phyloP scores from a whole-genome alignment of 495 filamentous ascomycete genomes.

The Lentithecium fluviatile region DNA sequence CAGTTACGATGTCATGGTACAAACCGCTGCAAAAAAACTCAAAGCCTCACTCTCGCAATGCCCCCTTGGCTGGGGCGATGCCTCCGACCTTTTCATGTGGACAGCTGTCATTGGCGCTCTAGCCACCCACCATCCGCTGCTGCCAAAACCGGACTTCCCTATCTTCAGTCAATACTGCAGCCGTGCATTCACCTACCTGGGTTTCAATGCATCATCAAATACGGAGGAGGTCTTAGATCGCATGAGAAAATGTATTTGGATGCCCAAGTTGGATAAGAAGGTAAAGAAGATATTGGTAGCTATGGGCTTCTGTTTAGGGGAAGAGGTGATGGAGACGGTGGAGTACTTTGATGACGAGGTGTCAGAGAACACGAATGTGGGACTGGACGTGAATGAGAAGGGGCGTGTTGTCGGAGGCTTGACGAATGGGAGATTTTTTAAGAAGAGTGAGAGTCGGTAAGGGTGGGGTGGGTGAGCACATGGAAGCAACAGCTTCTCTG shows the following conservation, averaged over 20 bases:
- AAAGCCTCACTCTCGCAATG: conserved; percentile 9
- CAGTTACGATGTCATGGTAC: conserved; percentile 14
- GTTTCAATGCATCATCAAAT: conserved; percentile 9
- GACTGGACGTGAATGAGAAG: conserved; percentile 7
- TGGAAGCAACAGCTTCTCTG: no score
- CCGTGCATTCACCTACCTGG: conserved; percentile 20
- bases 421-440: conserved; percentile 24
- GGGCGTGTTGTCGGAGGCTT: conserved; percentile 17
- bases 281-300: conserved; percentile 24
- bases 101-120: conserved; percentile 30
- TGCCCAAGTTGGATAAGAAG: conserved; percentile 20
- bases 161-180: conserved; percentile 30
- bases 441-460: background rate
- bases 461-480: background rate
- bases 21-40: conserved; percentile 22
- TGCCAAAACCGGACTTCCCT: background rate
- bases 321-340: background rate
- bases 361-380: conserved; percentile 5
- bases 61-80: conserved; percentile 21
- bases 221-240: conserved; percentile 26
- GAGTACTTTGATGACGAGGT: background rate
- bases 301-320: conserved; percentile 17
- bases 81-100: conserved; percentile 31
- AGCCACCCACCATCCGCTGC: conserved; percentile 16
- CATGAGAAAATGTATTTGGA: conserved; percentile 31